Evolutionary conservation across 164 flowering plant genomes (phyloP), one percentile per base, ranked within the genome.

Genomic region (Tetrastigma voinierianum): DNA sequence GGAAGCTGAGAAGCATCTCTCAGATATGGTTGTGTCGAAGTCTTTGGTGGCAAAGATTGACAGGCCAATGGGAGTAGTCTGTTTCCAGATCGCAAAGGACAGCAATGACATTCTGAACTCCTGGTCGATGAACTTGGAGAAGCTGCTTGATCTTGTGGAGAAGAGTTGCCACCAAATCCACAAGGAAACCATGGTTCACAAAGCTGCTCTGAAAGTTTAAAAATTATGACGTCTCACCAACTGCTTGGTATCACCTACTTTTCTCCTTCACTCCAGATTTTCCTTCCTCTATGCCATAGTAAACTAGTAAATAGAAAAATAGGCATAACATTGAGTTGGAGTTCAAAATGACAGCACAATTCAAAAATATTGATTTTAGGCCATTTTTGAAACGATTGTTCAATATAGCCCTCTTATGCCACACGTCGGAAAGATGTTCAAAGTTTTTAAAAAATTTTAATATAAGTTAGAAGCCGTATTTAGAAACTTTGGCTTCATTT

Each of bases 141-240:
- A 89, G 81, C 78, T 95, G 72, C 96, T 90, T 49, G 98, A 90
- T 74, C 96, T 89, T 57, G 98, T 95, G 13, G 99, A 92, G 75
- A 95, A 95, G 87, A 92, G 96, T 71, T 92, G 99, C 84, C 98
- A 92, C 75, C 99, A 92, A 81, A 95, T 95, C 46, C 97, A 95
- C 86, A 92, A 92, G 79, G 99, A 95, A 69, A 95, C 88, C 59
- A 90, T 92, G 98, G 90, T 95, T 62, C 97, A 92, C 84, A 95
- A 92, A 78, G 85, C 96, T 62, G 90, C 82, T 20, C 67, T 91
- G 25, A 90, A 80, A 78, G 85, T 81, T 73, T 87, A 70, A 84
- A 46, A 52, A 47, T 10, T n/a, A 47, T 17, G 54, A 13, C 10
- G 12, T 6, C 13, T 6, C 13, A 44, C 53, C 46, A 66, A 17